Percentiles rank a stretch among this genome's conserved stretches.
These are phyloP conservation scores for Chlorella sp. DNA, from an alignment of 139 green algal species.

Conservation along the genomic window DNA sequence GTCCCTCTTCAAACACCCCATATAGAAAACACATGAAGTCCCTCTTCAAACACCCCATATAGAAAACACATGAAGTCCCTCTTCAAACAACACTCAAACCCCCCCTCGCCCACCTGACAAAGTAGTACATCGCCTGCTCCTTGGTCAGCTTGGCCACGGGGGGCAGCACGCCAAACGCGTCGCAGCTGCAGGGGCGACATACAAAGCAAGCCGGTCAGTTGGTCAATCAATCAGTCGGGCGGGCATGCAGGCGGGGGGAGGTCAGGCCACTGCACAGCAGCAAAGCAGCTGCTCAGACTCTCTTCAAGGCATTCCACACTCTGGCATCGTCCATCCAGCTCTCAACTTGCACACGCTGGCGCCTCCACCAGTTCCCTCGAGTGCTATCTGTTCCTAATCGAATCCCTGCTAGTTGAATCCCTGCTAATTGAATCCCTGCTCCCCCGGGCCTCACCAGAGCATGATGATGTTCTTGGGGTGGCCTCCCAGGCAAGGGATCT, in stretches of 20 bases:
- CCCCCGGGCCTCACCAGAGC: constrained; percentile 51
- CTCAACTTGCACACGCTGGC: too few relatives aligned
- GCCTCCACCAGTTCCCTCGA: too few relatives aligned
- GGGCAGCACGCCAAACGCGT: constrained; percentile 96
- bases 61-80: not conserved
- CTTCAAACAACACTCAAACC: not conserved
- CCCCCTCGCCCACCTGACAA: not conserved
- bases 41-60: too few relatives aligned
- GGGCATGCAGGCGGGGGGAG: not conserved
- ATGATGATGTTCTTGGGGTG: constrained; percentile 95
- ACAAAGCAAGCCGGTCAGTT: not conserved
- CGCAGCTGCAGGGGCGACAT: constrained; percentile 53
- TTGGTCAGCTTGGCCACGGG: constrained; percentile 83
- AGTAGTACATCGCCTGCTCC: constrained; percentile 92
- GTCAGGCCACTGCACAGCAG: too few relatives aligned
- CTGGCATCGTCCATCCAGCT: too few relatives aligned
- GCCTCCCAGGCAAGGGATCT: constrained; percentile 87
- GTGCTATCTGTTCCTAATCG: too few relatives aligned
- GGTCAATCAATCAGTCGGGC: not conserved
- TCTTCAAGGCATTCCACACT: too few relatives aligned
- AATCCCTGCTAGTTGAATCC: too few relatives aligned
- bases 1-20: too few relatives aligned
- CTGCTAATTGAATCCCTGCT: too few relatives aligned
- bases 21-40: too few relatives aligned
- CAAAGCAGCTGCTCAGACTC: too few relatives aligned